Base-by-base conservation (phyloP, 768 basidiomycete species). In the Flagelloscypha sp. region DNA sequence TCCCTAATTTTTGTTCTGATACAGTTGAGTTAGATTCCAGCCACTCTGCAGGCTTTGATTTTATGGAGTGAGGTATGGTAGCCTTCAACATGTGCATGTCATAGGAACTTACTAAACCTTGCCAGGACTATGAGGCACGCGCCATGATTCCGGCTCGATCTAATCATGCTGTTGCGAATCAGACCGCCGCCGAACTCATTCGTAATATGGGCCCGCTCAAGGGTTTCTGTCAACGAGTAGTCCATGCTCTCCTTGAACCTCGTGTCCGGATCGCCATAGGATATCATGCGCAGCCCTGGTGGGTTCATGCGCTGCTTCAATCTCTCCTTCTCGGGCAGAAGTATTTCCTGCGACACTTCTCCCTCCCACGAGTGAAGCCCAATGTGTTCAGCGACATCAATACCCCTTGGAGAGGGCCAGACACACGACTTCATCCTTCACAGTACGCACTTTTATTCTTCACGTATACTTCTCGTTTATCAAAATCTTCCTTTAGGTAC, bases 1-100 rank as follows among this genome's bases (percentile, higher is more conserved):
- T n/a, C n/a, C n/a, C n/a, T n/a, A n/a, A n/a, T n/a, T n/a, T n/a
- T n/a, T n/a, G n/a, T n/a, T n/a, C n/a, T n/a, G n/a, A n/a, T n/a
- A n/a, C n/a, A n/a, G n/a, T n/a, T n/a, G n/a, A n/a, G n/a, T n/a
- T n/a, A n/a, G n/a, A 68, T 74, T 25, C 72, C 71, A 2, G 55
- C 55, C 2, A 60, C 56, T 3, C 27, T 62, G 10, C 56, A 65
- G 11, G 64, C 48, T 3, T 45, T 72, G 35, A 41, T 41, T 7
- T 47, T 42, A 5, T 72, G 68, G 70, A 49, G 57, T n/a, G 38
- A 44, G 46, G 69, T 68, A 37, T 24, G 56, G 39, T 9, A 2
- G 20, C 6, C 17, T n/a, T n/a, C n/a, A n/a, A n/a, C 2, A 33
- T 7, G 4, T 16, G 17, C 18, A 16, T 13, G n/a, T n/a, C n/a